Evolutionary conservation across 257 asterid genomes (phyloP).

Genomic region (Knoxia roxburghii): DNA sequence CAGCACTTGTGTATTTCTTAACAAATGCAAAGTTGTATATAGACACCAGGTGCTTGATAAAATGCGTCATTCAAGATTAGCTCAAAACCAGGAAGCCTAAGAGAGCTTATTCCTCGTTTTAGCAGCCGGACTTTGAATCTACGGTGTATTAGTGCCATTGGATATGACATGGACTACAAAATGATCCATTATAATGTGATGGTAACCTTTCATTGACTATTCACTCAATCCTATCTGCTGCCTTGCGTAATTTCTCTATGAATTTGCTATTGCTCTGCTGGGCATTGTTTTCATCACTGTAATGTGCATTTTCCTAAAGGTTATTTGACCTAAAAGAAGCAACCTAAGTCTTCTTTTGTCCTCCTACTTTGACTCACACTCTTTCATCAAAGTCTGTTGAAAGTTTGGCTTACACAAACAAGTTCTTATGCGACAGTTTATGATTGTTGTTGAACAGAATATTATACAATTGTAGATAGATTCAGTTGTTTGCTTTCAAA

Average conservation of each 20-base stretch:
- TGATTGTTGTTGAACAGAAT: no score
- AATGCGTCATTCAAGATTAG: constrained; percentile 55
- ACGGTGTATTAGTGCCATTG: constrained; percentile 72
- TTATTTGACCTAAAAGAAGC: no score
- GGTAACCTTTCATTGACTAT: constrained; percentile 54
- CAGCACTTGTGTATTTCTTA: constrained; percentile 39
- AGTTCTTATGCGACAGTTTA: no score
- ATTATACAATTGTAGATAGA: no score
- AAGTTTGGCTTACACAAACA: no score
- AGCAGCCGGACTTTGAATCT: constrained; percentile 74
- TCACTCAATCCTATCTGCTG: background rate
- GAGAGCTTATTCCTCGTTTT: constrained; percentile 50
- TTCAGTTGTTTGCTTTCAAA: no score
- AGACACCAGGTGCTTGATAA: constrained; percentile 71
- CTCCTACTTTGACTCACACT: no score
- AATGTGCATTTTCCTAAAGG: no score
- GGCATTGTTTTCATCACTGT: no score
- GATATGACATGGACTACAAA: constrained; percentile 90
- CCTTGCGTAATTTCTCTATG: no score
- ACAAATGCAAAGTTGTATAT: constrained; percentile 33
- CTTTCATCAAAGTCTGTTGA: no score
- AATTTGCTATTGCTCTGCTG: constrained; percentile 23
- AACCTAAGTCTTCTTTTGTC: no score
- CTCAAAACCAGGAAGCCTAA: constrained; percentile 37
- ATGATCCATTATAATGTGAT: constrained; percentile 69